Base-by-base conservation (phyloP, 2,329 filamentous ascomycete genomes). In the Epichloe uncinata region DNA sequence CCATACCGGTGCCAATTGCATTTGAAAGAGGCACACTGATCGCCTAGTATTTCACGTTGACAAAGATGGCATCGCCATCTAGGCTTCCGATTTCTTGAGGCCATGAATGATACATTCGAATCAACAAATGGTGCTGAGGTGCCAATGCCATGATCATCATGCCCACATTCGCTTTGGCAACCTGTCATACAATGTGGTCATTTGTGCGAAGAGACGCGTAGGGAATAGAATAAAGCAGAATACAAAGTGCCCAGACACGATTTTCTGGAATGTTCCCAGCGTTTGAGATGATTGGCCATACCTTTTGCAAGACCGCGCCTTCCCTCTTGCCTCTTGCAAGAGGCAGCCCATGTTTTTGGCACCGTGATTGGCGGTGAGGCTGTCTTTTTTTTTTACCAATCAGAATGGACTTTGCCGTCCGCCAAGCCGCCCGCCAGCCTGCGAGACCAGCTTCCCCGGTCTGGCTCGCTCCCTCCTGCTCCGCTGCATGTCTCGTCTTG, bases 401-500 rank as follows among this genome's bases (percentile, higher is more conserved):
- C 34, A 51, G 36, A 37, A 18, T 8, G 7, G n/a, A n/a, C 7
- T 15, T 22, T 44, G 42, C 42, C 42, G 22, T 20, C 5, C 30
- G 45, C 40, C 40, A 11, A 16, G 16, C 16, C 16, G 16, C 16
- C 16, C 16, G 16, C 40, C 40, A 11, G 16, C 37, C 37, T 40
- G 37, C 37, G 37, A 40, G 37, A 40, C 15, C n/a, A 30, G 30
- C 30, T 30, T 44, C 45, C 51, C 45, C 22, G 9, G 26, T 30
- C 30, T 30, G 41, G 22, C 26, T 22, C 51, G 48, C 18, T 16
- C 42, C 35, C 18, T 16, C 42, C 35, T 26, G 22, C 6, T 26
- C 22, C 22, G 48, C 34, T 52, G 52, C 46, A 51, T 52, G 52
- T 53, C 48, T 55, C 35, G 44, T 36, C 48, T 42, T 50, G 30